Conservation (phyloP, 257 asterid species). For the Forsythia viridissima region DNA sequence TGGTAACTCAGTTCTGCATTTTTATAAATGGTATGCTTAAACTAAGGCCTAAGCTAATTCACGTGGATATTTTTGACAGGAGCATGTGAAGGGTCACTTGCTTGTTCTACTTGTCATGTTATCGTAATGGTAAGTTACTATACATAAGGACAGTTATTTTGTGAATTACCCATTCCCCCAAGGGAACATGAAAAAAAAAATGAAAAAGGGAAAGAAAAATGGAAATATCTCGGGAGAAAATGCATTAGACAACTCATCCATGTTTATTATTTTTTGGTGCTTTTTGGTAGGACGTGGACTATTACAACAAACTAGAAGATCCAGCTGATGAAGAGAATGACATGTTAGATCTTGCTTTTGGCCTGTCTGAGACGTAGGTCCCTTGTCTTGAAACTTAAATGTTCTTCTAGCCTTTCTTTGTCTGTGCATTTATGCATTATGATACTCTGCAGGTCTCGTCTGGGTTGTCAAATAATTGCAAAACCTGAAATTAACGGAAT, state of each 20-base stretch:
- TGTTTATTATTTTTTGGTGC: conserved; percentile 13
- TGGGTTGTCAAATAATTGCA: conserved; percentile 93
- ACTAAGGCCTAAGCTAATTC: conserved; percentile 11
- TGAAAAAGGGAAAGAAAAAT: neutral
- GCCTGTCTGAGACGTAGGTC: conserved; percentile 81
- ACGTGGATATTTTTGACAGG: conserved; percentile 49
- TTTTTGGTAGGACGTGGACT: conserved; percentile 60
- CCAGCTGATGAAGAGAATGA: conserved; percentile 95
- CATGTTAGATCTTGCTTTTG: conserved; percentile 96
- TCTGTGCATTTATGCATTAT: neutral
- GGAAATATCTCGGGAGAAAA: neutral
- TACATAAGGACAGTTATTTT: neutral
- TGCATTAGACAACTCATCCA: neutral
- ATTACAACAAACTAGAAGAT: conserved; percentile 83
- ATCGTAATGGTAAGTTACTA: conserved; percentile 73
- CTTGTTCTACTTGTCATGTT: conserved; percentile 96
- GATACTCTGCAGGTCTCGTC: conserved; percentile 66
- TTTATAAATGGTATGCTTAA: neutral
- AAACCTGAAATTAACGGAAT: conserved; percentile 85
- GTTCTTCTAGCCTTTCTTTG: neutral
- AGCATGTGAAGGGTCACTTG: conserved; percentile 98
- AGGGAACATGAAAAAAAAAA: neutral
- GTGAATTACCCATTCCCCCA: neutral
- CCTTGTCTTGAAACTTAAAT: conserved; percentile 6
- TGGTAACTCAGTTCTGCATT: neutral